Evolutionary conservation across 495 filamentous ascomycete species (phyloP).

Genomic region (Entonaema liquescens): DNA sequence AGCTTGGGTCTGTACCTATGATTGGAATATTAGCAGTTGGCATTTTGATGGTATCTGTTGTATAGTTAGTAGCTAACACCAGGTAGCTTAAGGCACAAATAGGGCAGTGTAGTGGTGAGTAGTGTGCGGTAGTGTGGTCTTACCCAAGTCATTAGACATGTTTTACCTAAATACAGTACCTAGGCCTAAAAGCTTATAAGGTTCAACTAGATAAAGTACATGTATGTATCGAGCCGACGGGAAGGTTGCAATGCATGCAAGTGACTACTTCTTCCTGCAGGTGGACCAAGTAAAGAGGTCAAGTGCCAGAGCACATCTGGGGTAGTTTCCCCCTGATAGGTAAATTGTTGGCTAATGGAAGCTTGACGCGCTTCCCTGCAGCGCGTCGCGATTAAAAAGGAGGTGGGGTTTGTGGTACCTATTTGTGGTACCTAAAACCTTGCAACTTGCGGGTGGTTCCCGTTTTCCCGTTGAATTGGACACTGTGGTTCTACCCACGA

Average conservation of each 20-base stretch:
- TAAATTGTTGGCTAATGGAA: background rate
- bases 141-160: background rate
- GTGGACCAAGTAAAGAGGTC: background rate
- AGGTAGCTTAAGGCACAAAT: too few relatives aligned
- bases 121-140: background rate
- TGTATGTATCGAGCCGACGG: background rate
- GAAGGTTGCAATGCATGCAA: background rate
- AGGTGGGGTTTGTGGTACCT: background rate
- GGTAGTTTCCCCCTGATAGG: background rate
- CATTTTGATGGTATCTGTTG: background rate
- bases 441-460: background rate
- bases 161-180: background rate
- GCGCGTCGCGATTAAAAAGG: background rate
- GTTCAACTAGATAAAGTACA: background rate
- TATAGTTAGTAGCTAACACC: background rate
- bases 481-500: background rate
- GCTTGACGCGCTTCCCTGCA: conserved; percentile 4
- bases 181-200: background rate
- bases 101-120: too few relatives aligned
- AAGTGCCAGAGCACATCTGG: background rate
- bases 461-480: background rate
- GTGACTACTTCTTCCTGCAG: background rate
- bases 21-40: background rate
- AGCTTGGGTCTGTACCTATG: background rate
- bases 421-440: background rate